phyloP scores from a whole-genome alignment of 2,329 filamentous ascomycete species.

The Didymella pomorum region DNA sequence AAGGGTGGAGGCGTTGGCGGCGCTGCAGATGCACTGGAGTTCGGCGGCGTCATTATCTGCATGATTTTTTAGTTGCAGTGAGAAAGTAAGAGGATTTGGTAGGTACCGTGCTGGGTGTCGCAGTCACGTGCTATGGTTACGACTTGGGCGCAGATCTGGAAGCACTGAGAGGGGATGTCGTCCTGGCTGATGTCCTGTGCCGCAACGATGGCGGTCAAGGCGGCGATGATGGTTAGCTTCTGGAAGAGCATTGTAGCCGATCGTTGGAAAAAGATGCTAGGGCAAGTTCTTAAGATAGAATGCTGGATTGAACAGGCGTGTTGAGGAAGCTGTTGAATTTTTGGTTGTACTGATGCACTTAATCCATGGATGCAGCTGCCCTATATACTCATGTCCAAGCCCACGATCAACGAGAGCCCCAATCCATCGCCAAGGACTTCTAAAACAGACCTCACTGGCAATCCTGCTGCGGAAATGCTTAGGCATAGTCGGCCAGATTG shows the following conservation, averaged over 20 bases:
- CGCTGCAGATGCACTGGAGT: constrained; percentile 43
- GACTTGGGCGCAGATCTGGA: constrained; percentile 36
- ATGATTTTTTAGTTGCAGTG: background rate
- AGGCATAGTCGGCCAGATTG: background rate
- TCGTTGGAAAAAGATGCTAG: background rate
- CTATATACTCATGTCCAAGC: constrained; percentile 12
- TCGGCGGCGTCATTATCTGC: constrained; percentile 36
- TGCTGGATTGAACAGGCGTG: background rate
- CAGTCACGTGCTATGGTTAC: constrained; percentile 35
- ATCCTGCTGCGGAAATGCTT: constrained; percentile 6
- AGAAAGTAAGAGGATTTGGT: background rate
- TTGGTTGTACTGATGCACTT: background rate
- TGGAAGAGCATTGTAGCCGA: constrained; percentile 32
- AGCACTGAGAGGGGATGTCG: constrained; percentile 43
- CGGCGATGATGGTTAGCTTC: constrained; percentile 36
- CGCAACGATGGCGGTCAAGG: constrained; percentile 30
- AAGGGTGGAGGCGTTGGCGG: constrained; percentile 32
- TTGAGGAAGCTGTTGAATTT: background rate
- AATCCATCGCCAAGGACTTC: constrained; percentile 4
- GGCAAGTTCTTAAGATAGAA: background rate
- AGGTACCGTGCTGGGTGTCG: constrained; percentile 34
- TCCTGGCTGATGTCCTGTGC: constrained; percentile 42
- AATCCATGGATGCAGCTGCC: background rate
- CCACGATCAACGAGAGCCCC: background rate
- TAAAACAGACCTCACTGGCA: background rate